These are phyloP conservation scores for Trichoderma gamsii DNA, from an alignment of 495 filamentous ascomycete genomes.

Conservation along the genomic window DNA sequence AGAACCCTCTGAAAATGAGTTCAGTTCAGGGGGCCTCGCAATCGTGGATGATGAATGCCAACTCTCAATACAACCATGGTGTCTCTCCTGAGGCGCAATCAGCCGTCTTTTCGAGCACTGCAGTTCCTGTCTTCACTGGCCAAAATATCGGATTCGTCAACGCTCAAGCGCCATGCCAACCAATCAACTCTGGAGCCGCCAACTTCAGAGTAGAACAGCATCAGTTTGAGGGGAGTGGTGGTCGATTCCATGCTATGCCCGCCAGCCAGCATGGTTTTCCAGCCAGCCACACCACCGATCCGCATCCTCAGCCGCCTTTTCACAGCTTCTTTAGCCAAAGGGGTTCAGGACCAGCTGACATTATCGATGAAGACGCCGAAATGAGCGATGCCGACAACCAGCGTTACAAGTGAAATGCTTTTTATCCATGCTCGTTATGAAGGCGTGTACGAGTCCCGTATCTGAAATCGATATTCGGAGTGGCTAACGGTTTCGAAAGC, in stretches of 20 bases:
- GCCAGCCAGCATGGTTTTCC: background rate
- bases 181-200: background rate
- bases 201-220: background rate
- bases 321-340: no score
- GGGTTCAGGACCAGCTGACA: no score
- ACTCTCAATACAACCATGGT: background rate
- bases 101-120: background rate
- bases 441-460: no score
- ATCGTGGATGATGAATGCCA: background rate
- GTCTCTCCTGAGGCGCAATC: background rate
- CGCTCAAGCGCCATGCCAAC: background rate
- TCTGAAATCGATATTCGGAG: no score
- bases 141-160: background rate
- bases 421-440: no score
- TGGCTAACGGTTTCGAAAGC: no score
- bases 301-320: no score
- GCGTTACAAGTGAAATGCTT: no score
- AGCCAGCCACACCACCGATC: no score
- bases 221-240: background rate
- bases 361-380: no score
- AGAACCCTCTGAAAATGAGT: constrained; percentile 1
- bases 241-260: background rate
- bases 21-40: background rate
- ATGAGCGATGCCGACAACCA: no score
- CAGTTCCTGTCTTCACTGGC: background rate